Evolutionary conservation across 345 rosid genomes (phyloP), one percentile per base, ranked within the genome.

Genomic region (Gossypium arboreum): DNA sequence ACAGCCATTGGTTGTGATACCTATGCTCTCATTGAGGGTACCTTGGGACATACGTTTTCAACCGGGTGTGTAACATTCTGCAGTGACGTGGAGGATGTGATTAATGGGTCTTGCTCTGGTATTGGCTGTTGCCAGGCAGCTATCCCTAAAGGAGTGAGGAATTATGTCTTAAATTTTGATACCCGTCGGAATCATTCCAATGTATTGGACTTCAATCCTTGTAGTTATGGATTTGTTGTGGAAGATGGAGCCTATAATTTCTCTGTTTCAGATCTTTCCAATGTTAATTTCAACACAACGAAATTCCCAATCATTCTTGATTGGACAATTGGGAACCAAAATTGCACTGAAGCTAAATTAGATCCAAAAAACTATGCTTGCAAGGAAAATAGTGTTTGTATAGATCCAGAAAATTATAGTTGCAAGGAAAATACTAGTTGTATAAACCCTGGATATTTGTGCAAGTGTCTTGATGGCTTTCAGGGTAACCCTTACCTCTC

Each of bases 11-110:
- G 62, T 2, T 71, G 62, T 12, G 62, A 71, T 61, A 71, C 73
- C 16, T 8, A 29, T 0, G 73, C 62, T 15, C 4, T 3, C 0
- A 11, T 83, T 9, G 0, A 15, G 3, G 71, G 79, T 55, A 51
- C 45, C 71, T 0, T 52, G 7, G 65, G 54, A 22, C 2, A 12
- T 5, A 6, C 43, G 0, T 82, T 77, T 65, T 51, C 74, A 4
- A 79, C 76, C 3, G 84, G 88, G 17, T 85, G 88, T 57, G 11
- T 82, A 64, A 77, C 88, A 3, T 7, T 58, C 2, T 88, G 88
- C 6, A n/a, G 6, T 20, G n/a, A 72, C 2, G 2, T 1, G 22
- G 5, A 16, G 7, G 50, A 54, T 16, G 22, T 12, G 16, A 41
- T 52, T 5, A 11, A 52, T 4, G 73, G 47, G 11, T 29, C 62